Evolutionary conservation across 2,329 filamentous ascomycete species (phyloP).

Genomic region (Xylariaceae sp.): DNA sequence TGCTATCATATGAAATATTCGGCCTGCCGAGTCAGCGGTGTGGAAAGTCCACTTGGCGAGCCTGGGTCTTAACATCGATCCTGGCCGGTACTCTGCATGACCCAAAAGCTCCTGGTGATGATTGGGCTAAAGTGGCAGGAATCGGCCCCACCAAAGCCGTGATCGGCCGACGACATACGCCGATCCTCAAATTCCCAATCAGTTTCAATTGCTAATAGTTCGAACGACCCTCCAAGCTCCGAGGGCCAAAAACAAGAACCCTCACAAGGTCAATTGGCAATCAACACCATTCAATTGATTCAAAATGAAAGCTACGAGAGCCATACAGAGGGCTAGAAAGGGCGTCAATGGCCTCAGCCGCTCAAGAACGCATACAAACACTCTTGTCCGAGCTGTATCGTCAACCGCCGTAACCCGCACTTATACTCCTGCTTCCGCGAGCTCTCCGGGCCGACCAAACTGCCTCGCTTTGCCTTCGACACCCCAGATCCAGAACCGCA

Average conservation of each 20-base stretch:
- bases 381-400: slow-evolving; percentile 11
- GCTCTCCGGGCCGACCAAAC: neutral
- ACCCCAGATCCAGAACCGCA: neutral
- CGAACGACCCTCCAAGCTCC: neutral
- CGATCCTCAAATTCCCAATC: slow-evolving; percentile 1
- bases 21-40: too few relatives aligned
- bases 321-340: slow-evolving; percentile 18
- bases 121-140: slow-evolving; percentile 1
- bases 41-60: slow-evolving; percentile 1
- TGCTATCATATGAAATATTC: neutral
- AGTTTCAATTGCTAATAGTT: neutral
- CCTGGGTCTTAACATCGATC: too few relatives aligned
- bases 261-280: too few relatives aligned
- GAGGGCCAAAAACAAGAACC: neutral
- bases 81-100: too few relatives aligned
- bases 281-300: slow-evolving; percentile 5
- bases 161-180: slow-evolving; percentile 12
- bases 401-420: neutral
- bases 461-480: neutral
- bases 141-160: slow-evolving; percentile 15
- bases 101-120: neutral
- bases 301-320: slow-evolving; percentile 23
- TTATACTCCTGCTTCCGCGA: neutral
- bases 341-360: slow-evolving; percentile 16
- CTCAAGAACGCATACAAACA: slow-evolving; percentile 4